Percentiles rank a stretch among this genome's conserved stretches.
phyloP scores from a whole-genome alignment of 495 filamentous ascomycete genomes.

The Diplogelasinospora grovesii region DNA sequence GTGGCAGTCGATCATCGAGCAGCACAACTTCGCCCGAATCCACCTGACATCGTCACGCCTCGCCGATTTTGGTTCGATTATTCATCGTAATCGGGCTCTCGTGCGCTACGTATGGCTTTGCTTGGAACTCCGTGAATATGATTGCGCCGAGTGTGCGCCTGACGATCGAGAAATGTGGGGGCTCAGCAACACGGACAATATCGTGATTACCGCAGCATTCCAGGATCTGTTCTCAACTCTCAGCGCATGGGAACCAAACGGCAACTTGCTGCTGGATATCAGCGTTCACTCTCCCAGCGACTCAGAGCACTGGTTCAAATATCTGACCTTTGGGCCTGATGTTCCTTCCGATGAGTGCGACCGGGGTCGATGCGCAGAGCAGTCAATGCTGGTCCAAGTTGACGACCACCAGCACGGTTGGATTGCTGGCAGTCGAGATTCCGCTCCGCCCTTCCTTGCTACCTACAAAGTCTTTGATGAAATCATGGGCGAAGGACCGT shows the following conservation, averaged over 20 bases:
- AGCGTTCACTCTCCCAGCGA: slow-evolving; percentile 34
- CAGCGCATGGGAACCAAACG: slow-evolving; percentile 29
- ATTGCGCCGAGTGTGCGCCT: slow-evolving; percentile 24
- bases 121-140: slow-evolving; percentile 30
- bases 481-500: slow-evolving; percentile 18
- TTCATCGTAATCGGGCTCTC: slow-evolving; percentile 30
- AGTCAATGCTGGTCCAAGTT: slow-evolving; percentile 17
- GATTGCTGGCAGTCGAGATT: slow-evolving; percentile 20
- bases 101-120: slow-evolving; percentile 33
- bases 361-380: too few species aligned
- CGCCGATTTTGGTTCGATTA: slow-evolving; percentile 22
- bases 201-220: slow-evolving; percentile 27
- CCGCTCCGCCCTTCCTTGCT: slow-evolving; percentile 14
- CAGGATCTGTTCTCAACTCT: slow-evolving; percentile 29
- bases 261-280: slow-evolving; percentile 33
- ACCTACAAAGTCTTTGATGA: slow-evolving; percentile 21
- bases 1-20: slow-evolving; percentile 33
- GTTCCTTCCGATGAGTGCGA: too few species aligned
- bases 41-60: slow-evolving; percentile 21
- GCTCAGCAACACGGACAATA: slow-evolving; percentile 14
- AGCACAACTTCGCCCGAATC: slow-evolving; percentile 33
- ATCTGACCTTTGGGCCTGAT: slow-evolving; percentile 27
- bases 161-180: too few species aligned
- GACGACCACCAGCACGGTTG: slow-evolving; percentile 24
- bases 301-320: slow-evolving; percentile 31